These are phyloP conservation scores for Colletotrichum camelliae DNA, from an alignment of 2,329 filamentous ascomycete genomes.

Conservation along the genomic window DNA sequence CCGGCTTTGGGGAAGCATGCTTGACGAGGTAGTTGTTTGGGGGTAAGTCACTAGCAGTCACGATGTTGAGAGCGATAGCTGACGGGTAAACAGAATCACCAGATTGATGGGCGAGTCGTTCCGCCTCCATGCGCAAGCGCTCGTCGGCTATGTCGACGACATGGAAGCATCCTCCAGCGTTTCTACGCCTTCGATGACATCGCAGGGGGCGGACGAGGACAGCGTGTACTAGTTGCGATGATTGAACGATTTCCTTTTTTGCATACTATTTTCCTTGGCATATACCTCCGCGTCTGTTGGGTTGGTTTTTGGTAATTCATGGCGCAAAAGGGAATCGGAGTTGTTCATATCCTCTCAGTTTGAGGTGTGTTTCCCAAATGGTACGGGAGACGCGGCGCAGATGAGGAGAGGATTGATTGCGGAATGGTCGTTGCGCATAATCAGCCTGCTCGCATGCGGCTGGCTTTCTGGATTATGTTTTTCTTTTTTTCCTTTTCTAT, in stretches of 20 bases:
- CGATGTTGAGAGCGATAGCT: neutral
- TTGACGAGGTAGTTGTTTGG: slow-evolving; percentile 99
- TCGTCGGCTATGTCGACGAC: slow-evolving; percentile 93
- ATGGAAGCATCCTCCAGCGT: slow-evolving; percentile 72
- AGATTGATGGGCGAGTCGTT: slow-evolving; percentile 98
- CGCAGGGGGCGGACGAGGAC: slow-evolving; percentile 73
- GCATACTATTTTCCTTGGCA: slow-evolving; percentile 46
- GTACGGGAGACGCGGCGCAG: slow-evolving; percentile 10
- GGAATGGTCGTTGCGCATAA: neutral
- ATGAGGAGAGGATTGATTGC: neutral
- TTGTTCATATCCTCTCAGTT: slow-evolving; percentile 16
- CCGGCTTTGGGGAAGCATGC: slow-evolving; percentile 95
- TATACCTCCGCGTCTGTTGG: slow-evolving; percentile 44
- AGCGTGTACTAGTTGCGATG: slow-evolving; percentile 69
- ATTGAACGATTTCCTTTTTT: slow-evolving; percentile 58
- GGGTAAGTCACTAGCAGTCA: slow-evolving; percentile 73
- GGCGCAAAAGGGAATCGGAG: slow-evolving; percentile 13
- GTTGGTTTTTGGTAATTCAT: slow-evolving; percentile 24
- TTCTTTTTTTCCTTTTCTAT: neutral
- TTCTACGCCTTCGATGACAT: slow-evolving; percentile 75
- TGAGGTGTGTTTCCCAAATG: slow-evolving; percentile 8
- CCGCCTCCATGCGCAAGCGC: slow-evolving; percentile 92
- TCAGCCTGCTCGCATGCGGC: neutral
- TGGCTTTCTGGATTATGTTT: neutral
- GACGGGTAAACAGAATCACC: slow-evolving; percentile 69